Conservation (phyloP, 2,329 filamentous ascomycete genomes). For the Diplodia scrobiculata region DNA sequence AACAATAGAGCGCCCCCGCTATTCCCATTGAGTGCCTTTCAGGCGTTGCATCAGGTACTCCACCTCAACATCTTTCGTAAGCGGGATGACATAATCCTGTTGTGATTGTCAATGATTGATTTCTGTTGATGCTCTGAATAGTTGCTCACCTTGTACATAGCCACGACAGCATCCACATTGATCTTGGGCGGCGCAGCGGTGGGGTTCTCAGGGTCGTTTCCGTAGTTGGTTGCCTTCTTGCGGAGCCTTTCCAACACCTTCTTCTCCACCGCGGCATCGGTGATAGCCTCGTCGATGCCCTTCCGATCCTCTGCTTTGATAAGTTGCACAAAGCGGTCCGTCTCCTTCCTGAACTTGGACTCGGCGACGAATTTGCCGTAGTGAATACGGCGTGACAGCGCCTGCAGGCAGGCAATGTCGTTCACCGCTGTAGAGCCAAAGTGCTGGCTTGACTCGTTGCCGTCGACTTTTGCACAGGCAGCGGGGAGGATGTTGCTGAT, state of each 20-base stretch:
- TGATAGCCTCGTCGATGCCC: slow-evolving; percentile 87
- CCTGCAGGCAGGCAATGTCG: slow-evolving; percentile 87
- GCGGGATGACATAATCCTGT: slow-evolving; percentile 81
- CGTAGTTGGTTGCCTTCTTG: slow-evolving; percentile 90
- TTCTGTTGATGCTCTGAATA: slow-evolving; percentile 48
- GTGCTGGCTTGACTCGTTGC: slow-evolving; percentile 82
- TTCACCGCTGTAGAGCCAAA: slow-evolving; percentile 91
- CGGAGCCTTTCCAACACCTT: slow-evolving; percentile 84
- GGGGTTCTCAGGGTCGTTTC: slow-evolving; percentile 75
- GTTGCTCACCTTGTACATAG: slow-evolving; percentile 56
- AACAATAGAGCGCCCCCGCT: background rate
- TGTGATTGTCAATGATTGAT: background rate
- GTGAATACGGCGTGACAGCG: slow-evolving; percentile 86
- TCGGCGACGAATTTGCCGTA: slow-evolving; percentile 99
- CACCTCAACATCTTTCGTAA: slow-evolving; percentile 98
- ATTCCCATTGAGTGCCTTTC: slow-evolving; percentile 56
- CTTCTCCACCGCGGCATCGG: slow-evolving; percentile 82
- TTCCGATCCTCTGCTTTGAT: slow-evolving; percentile 78
- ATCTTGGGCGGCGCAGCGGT: slow-evolving; percentile 72
- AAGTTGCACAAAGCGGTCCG: slow-evolving; percentile 75
- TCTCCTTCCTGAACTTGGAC: slow-evolving; percentile 85
- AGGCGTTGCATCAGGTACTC: slow-evolving; percentile 97
- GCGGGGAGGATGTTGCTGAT: slow-evolving; percentile 78
- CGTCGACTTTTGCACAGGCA: slow-evolving; percentile 76
- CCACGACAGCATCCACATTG: slow-evolving; percentile 71